Evolutionary conservation across 768 basidiomycete species (phyloP).

Genomic region (Boletus subparvulus): DNA sequence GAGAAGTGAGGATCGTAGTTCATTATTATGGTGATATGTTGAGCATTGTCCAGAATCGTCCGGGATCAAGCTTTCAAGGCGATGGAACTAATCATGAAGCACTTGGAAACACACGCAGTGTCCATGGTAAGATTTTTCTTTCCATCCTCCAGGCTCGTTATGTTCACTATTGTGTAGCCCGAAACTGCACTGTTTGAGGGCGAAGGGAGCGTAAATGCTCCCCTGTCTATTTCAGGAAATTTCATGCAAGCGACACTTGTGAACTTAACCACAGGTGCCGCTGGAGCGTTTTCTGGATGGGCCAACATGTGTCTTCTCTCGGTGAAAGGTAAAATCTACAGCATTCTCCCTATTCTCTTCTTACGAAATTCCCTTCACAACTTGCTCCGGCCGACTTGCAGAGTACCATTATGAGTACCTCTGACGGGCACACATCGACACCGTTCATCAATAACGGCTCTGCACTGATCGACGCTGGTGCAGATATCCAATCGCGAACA

Average conservation of each 20-base stretch:
- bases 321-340: constrained; percentile 64
- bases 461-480: not conserved
- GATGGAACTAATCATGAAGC: constrained; percentile 82
- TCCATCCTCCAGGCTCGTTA: not conserved
- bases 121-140: constrained; percentile 63
- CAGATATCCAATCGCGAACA: not conserved
- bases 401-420: constrained; percentile 50
- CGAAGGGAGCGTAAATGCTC: constrained; percentile 30
- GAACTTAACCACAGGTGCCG: constrained; percentile 87
- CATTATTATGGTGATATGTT: not conserved
- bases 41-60: constrained; percentile 58
- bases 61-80: constrained; percentile 97
- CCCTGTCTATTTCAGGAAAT: constrained; percentile 29
- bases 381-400: constrained; percentile 73
- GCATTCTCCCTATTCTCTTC: not conserved
- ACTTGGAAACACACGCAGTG: constrained; percentile 72
- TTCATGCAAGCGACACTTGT: constrained; percentile 49
- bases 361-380: constrained; percentile 33
- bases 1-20: constrained; percentile 70
- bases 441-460: constrained; percentile 27
- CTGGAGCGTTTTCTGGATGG: constrained; percentile 92
- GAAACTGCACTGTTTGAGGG: constrained; percentile 50
- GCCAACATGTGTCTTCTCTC: constrained; percentile 75
- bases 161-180: constrained; percentile 41
- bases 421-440: constrained; percentile 45